phyloP scores from a whole-genome alignment of 169 alveolate species.

The Babesia bovis region DNA sequence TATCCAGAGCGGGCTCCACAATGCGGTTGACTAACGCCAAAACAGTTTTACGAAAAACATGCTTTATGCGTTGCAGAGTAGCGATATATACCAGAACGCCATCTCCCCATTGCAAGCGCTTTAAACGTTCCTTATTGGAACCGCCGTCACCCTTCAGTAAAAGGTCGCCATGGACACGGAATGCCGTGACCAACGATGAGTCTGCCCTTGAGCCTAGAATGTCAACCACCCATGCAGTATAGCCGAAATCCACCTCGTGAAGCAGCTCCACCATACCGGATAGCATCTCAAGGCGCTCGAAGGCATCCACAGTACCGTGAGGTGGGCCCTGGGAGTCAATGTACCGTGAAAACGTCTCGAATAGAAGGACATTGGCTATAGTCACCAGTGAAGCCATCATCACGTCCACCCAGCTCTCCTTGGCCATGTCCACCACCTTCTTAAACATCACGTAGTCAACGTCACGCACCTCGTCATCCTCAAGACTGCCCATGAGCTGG shows the following conservation, averaged over 20 bases:
- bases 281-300: slow-evolving; percentile 6
- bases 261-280: slow-evolving; percentile 8
- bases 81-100: slow-evolving; percentile 25
- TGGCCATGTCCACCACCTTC: slow-evolving; percentile 4
- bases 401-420: slow-evolving; percentile 14
- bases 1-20: slow-evolving; percentile 2
- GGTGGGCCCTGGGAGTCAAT: neutral
- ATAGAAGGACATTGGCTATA: slow-evolving; percentile 4
- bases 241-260: slow-evolving; percentile 31
- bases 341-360: slow-evolving; percentile 15
- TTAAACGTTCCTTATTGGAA: neutral
- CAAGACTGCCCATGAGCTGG: slow-evolving; percentile 21
- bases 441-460: slow-evolving; percentile 20
- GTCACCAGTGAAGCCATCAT: slow-evolving; percentile 17
- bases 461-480: neutral
- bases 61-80: slow-evolving; percentile 1
- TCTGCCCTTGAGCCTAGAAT: slow-evolving; percentile 25
- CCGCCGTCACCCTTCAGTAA: slow-evolving; percentile 16
- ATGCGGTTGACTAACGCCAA: slow-evolving; percentile 2
- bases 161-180: slow-evolving; percentile 27
- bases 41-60: neutral
- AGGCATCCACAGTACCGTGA: neutral
- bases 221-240: slow-evolving; percentile 45
- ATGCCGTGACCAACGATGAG: slow-evolving; percentile 8
- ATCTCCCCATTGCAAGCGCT: slow-evolving; percentile 29